Conservation (phyloP, 345 rosid species). For the Aegle marmelos region DNA sequence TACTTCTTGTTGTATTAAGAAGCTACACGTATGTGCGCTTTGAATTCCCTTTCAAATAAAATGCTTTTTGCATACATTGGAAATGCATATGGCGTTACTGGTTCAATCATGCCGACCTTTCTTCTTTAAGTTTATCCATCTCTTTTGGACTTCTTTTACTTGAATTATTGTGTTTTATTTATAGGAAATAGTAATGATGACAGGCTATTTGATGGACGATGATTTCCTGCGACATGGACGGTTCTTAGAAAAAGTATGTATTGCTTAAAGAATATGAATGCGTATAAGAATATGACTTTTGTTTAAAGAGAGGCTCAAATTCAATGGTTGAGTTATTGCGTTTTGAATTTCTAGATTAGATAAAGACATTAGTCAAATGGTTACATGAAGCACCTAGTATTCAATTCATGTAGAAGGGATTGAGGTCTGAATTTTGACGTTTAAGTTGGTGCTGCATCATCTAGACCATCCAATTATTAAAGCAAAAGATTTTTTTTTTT, state of each 20-base stretch:
- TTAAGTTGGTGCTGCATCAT: background rate
- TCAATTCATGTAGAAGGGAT: background rate
- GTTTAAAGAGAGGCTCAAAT: background rate
- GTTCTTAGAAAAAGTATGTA: background rate
- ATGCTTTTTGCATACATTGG: background rate
- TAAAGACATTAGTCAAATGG: too few species aligned
- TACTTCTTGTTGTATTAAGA: background rate
- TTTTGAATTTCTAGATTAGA: background rate
- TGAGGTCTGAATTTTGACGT: background rate
- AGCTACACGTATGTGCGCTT: background rate
- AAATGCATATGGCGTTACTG: background rate
- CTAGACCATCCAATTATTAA: background rate
- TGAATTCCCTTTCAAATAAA: background rate
- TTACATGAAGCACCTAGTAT: background rate
- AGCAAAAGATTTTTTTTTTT: too few species aligned
- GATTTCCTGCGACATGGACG: background rate
- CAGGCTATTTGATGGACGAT: background rate
- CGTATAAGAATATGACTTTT: background rate
- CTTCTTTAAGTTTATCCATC: too few species aligned
- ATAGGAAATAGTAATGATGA: background rate
- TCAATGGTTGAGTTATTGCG: background rate
- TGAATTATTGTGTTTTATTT: background rate
- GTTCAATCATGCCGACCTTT: background rate
- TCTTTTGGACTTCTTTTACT: background rate
- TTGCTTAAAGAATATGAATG: conserved; percentile 2